Base-by-base conservation (phyloP, 2,329 filamentous ascomycete genomes). In the Curvularia eragrostidis region DNA sequence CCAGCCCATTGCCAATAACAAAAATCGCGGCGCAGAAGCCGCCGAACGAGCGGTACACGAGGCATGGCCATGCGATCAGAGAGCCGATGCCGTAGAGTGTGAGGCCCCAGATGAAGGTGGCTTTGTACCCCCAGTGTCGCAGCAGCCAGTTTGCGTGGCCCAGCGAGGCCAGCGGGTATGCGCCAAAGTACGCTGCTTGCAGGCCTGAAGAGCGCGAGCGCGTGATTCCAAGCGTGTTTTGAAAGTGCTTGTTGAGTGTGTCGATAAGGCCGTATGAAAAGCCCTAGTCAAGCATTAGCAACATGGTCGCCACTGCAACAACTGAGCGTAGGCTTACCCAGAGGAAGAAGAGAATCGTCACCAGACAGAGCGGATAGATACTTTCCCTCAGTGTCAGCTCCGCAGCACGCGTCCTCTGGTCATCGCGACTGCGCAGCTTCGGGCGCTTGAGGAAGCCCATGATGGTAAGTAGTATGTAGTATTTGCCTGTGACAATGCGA, bases 321-420 rank as follows among this genome's bases (percentile, higher is more conserved):
- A 36, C 2, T 15, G 34, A 36, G 34, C 18, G 15, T 8, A 23
- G 7, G 30, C 42, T 39, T 71, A 80, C 84, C 85, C 85, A 88
- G 21, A 89, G 81, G 71, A 89, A 88, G 77, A 88, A 89, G 1
- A 89, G 75, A 47, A 87, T 78, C 0, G 86, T 89, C 50, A 91
- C 89, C 4, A 92, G 81, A 53, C 80, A 79, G 44, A 91, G 82
- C 3, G 89, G 89, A 64, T 84, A 84, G 52, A 91, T 80, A 12
- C 88, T 91, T 68, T 90, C 82, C 51, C 86, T 81, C 28, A 91
- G 72, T 0, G 87, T 90, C 61, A 91, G 79, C 73, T 89, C 82
- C n/a, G 84, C 81, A 19, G 84, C 84, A 21, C 77, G 80, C 3
- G 84, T 86, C 52, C 82, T 77, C 67, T 79, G 74, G 54, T 79